Evolutionary conservation across 2,329 filamentous ascomycete genomes (phyloP), one percentile per base, ranked within the genome.

Genomic region (Phoma sp.): DNA sequence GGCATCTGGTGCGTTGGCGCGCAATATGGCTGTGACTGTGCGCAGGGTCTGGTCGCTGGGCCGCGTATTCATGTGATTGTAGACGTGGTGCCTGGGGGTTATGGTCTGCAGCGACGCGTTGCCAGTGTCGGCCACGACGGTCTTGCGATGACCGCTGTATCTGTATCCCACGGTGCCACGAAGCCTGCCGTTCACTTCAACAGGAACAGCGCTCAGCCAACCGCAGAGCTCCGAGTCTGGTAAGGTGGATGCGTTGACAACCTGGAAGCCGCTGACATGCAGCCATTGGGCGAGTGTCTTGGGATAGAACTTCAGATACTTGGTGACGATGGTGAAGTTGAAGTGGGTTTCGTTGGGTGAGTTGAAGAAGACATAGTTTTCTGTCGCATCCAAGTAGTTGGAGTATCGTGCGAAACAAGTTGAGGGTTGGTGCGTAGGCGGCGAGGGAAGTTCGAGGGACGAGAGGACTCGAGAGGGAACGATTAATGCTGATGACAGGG

Each of bases 301-400:
- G 3, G 54, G 54, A n/a, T 57, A 57, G 54, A 38, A 57, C 13
- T 27, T 6, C 4, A 13, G 15, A 35, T 49, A 45, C 7, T 15
- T 19, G 3, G 54, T 57, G 6, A 36, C 19, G 10, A 57, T 45
- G 24, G 39, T n/a, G 31, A 44, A 45, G 35, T 17, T 40, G 43
- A 45, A 57, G n/a, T 22, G 6, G 10, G 25, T 6, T 2, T 56
- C 54, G 27, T 12, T 29, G 4, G 43, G 38, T 21, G 46, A 29
- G 19, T 38, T 22, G 48, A 57, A 52, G 35, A 51, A 43, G 21
- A 57, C 15, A 17, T 22, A 13, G 4, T 7, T 12, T 31, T 43
- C 22, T 21, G 38, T 21, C 8, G 24, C n/a, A 4, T 32, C 6
- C 38, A 22, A 51, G 32, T 22, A 38, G 17, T 32, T 31, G 5